A percentile compares a stretch with the other conserved stretches of the same genome.
These are phyloP conservation scores for Linanthus parryae DNA, from an alignment of 148 eudicot species.

Conservation along the genomic window DNA sequence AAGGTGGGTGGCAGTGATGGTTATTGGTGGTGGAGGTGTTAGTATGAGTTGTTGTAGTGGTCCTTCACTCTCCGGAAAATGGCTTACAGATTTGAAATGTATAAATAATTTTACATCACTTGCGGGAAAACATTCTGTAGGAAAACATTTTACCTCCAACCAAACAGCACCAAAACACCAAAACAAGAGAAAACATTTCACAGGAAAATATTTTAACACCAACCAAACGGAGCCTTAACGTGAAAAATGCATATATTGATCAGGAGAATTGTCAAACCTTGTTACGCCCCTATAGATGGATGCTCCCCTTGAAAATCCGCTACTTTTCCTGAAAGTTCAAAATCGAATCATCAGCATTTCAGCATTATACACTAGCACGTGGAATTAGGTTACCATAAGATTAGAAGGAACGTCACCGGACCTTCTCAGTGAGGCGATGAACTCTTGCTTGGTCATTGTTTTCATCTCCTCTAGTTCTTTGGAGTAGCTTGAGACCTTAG, in stretches of 20 bases:
- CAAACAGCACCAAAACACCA: background rate
- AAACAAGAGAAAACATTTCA: background rate
- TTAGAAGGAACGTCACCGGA: slow-evolving; percentile 5
- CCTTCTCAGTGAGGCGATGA: slow-evolving; percentile 95
- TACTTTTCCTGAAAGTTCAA: slow-evolving; percentile 67
- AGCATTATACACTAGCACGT: background rate
- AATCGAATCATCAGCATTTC: background rate
- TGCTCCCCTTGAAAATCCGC: slow-evolving; percentile 97
- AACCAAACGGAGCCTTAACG: background rate
- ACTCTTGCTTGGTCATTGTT: slow-evolving; percentile 78
- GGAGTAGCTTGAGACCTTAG: slow-evolving; percentile 61
- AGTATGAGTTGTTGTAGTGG: too few relatives aligned
- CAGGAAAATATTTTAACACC: background rate
- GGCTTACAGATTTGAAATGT: too few relatives aligned
- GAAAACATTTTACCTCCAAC: too few relatives aligned
- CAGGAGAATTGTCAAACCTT: slow-evolving; percentile 27
- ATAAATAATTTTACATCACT: too few relatives aligned
- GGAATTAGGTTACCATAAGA: background rate
- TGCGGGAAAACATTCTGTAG: too few relatives aligned
- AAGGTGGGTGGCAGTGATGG: too few relatives aligned
- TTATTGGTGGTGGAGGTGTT: too few relatives aligned
- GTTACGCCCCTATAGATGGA: slow-evolving; percentile 96
- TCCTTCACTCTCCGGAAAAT: too few relatives aligned
- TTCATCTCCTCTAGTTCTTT: slow-evolving; percentile 94
- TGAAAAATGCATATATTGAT: background rate